Percentiles rank a stretch among this genome's conserved stretches.
Conservation (phyloP, 1,284 basidiomycete genomes). For the Cryptococcus amylolentus region DNA sequence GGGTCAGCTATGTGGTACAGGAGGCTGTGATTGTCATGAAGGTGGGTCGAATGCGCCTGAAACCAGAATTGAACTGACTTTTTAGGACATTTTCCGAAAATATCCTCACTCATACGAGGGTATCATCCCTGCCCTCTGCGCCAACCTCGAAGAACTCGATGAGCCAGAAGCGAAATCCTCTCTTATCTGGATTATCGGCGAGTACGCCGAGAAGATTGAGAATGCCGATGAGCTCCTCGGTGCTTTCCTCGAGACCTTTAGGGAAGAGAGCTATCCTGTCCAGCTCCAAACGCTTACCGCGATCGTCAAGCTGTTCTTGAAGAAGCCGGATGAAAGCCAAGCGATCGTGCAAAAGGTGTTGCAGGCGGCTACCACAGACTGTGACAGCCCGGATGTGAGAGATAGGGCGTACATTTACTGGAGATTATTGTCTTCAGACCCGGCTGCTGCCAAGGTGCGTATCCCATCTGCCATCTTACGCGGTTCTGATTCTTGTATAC, state of each 20-base stretch:
- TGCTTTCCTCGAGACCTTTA: constrained; percentile 83
- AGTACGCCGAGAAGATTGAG: constrained; percentile 94
- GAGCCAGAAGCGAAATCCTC: constrained; percentile 95
- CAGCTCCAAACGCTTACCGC: constrained; percentile 94
- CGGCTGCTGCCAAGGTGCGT: constrained; percentile 82
- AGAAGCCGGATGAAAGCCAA: constrained; percentile 85
- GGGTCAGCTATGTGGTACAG: constrained; percentile 95
- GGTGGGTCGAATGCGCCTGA: constrained; percentile 23
- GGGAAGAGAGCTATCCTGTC: constrained; percentile 82
- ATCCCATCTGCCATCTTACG: neutral
- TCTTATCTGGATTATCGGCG: constrained; percentile 97
- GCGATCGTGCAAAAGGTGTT: constrained; percentile 90
- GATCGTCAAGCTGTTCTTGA: constrained; percentile 93
- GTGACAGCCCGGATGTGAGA: constrained; percentile 93
- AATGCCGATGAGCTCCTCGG: constrained; percentile 94
- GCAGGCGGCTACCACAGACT: constrained; percentile 95
- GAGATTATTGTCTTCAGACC: constrained; percentile 87
- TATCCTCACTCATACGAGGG: constrained; percentile 97
- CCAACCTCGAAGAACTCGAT: constrained; percentile 86
- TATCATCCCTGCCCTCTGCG: constrained; percentile 87
- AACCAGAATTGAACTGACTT: neutral
- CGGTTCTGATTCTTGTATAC: constrained; percentile 8
- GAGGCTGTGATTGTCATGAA: constrained; percentile 97
- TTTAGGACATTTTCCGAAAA: constrained; percentile 83
- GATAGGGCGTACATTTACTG: constrained; percentile 96